phyloP scores from a whole-genome alignment of 148 eudicot genomes.

The Diospyros kaki region DNA sequence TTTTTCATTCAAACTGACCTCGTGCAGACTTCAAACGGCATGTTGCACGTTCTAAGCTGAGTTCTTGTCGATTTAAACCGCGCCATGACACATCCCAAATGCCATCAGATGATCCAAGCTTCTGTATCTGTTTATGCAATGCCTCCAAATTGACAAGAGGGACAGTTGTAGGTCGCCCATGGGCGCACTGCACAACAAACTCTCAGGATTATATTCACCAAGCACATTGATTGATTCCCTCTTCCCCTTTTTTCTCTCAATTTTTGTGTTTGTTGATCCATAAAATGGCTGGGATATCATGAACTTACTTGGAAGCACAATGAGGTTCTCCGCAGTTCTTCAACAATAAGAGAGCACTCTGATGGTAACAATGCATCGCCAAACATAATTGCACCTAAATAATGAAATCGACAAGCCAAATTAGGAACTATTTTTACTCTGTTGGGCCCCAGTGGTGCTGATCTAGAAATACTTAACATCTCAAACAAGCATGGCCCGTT shows the following conservation, averaged over 20 bases:
- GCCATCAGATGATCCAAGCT: conserved; percentile 36
- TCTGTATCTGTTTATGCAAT: conserved; percentile 51
- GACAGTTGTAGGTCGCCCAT: conserved; percentile 94
- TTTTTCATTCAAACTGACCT: conserved; percentile 32
- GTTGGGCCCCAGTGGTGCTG: too few relatives aligned
- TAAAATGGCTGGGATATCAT: background rate
- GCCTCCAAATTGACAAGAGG: conserved; percentile 41
- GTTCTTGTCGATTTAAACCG: conserved; percentile 20
- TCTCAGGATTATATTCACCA: background rate
- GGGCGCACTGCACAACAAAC: conserved; percentile 74
- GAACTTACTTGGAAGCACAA: conserved; percentile 82
- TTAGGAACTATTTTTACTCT: background rate
- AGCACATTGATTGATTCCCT: too few relatives aligned
- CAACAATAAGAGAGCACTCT: conserved; percentile 89
- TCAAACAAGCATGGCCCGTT: background rate
- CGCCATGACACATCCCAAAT: conserved; percentile 48
- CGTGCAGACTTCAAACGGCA: conserved; percentile 44
- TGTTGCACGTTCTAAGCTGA: background rate
- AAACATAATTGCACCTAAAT: conserved; percentile 94
- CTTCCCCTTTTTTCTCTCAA: too few relatives aligned
- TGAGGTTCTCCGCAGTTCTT: conserved; percentile 84
- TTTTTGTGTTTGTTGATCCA: background rate
- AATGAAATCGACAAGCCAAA: conserved; percentile 4
- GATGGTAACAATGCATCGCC: conserved; percentile 90
- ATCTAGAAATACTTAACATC: background rate